Base-by-base conservation (phyloP, 2,329 filamentous ascomycete genomes). In the Bretziella fagacearum region DNA sequence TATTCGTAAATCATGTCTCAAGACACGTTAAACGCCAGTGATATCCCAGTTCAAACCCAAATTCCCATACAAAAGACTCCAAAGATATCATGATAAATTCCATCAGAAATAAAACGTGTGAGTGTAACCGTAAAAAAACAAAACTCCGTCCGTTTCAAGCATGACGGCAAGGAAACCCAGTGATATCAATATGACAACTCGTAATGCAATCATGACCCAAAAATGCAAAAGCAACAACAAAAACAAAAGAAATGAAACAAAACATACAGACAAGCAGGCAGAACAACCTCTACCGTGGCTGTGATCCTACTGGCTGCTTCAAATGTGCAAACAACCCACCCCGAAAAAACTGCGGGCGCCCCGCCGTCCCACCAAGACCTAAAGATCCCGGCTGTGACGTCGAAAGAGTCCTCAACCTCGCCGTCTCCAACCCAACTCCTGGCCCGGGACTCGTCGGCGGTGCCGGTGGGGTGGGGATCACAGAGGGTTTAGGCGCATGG, bases 71-170 rank as follows among this genome's bases (percentile, higher is more conserved):
- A 43, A 25, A n/a, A 47, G 23, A 37, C n/a, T 40, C 22, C 20
- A 29, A 20, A 36, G 33, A 22, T n/a, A 44, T 30, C 11, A 45
- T 22, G 46, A 47, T 47, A 41, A 37, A 37, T 42, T 23, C n/a
- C 29, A 47, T 32, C 30, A 20, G 17, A 13, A 33, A 33, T 33
- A n/a, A n/a, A n/a, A n/a, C n/a, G n/a, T n/a, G n/a, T n/a, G n/a
- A n/a, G n/a, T n/a, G n/a, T n/a, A n/a, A n/a, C n/a, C n/a, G n/a
- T n/a, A n/a, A n/a, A n/a, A n/a, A n/a, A n/a, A n/a, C n/a, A n/a
- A n/a, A n/a, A n/a, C n/a, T n/a, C n/a, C n/a, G n/a, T n/a, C n/a
- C n/a, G n/a, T n/a, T n/a, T n/a, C 10, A 23, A 25, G 36, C 2
- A 36, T 10, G 23, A n/a, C n/a, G n/a, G n/a, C n/a, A 45, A 44